Evolutionary conservation across 441 rosid genomes (phyloP), one percentile per base, ranked within the genome.

Genomic region (Populus hybrid): DNA sequence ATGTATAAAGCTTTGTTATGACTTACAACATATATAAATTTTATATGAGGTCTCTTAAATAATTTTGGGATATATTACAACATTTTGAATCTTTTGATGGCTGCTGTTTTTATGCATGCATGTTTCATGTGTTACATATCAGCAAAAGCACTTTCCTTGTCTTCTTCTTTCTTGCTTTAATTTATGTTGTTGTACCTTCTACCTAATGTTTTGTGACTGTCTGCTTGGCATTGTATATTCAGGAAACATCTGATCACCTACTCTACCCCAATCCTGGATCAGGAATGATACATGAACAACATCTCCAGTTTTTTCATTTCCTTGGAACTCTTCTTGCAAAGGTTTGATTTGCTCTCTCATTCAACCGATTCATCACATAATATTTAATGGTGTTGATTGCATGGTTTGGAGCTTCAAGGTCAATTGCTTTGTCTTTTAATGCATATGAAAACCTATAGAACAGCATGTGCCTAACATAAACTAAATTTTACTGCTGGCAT

Each of bases 201-300:
- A 18, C 38, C 40, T 24, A 14, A 53, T 9, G 53, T 73, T 67
- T 42, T 63, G 63, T 73, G 74, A 77, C 70, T 64, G 78, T 77
- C 68, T 82, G 63, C 79, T 74, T 82, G 75, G 66, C 77, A 30
- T 82, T 75, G 28, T 80, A 46, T 70, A 76, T 82, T 40, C 89
- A 94, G 97, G 98, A 92, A 88, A 96, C 99, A 23, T 72, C 94
- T 70, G 98, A 97, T 90, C 99, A 92, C 88, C 90, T 94, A 81
- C 95, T 94, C 77, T 97, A 88, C 82, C 99, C 99, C 61, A 97
- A 94, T 88, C 99, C 99, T 81, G 99, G 99, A 78, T 97, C 99
- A 21, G 98, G 97, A 84, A 82, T 97, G 94, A 86, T 89, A 82
- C 99, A 97, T 82, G 98, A 94, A 69, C 98, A 97, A 70, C 99